Evolutionary conservation across 805 yeast genomes (phyloP), one percentile per base, ranked within the genome.

Genomic region (Kregervanrija fluxuum): DNA sequence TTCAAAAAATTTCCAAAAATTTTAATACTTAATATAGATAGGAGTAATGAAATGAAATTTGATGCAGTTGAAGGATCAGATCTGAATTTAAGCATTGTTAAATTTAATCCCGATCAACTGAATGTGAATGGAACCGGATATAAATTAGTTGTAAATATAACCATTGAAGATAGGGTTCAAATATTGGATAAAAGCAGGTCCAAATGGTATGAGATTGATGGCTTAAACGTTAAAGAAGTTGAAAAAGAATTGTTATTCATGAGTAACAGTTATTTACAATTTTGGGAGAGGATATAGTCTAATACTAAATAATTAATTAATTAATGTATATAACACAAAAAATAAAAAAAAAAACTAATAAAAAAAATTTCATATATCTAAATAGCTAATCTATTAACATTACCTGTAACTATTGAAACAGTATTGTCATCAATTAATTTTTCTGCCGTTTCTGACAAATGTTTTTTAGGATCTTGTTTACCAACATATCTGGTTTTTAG

Each of bases 381-480:
- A 54, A 93, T 88, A 28, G 96, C 95, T 46, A 87, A 82, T 39
- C 91, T 79, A 65, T 93, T 90, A 36, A 93, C 90, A 65, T 85
- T 85, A 41, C 96, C 86, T 12, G 96, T 86, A 59, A 90, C 71
- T 51, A 91, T 75, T 32, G 95, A 80, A 11, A 87, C 88, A 40
- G 93, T 82, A 61, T 93, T 95, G 43, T 87, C 93, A 65, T 93
- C 99, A 55, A 95, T 78, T 42, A 87, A 72, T 48, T 73, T 71
- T 53, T 87, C 95, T 10, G 96, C 95, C 0, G 95, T 85, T 51
- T 87, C 96, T 40, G 83, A 76, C 56, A 93, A 73, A 70, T 93
- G 99, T 70, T 91, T 93, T 79, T 95, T 93, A 36, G 99, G 99
- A 66, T 93, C 99, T 67, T 91, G 97, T 63, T 88, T 90, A 56